Percentiles rank a stretch among this genome's conserved stretches.
Evolutionary conservation across 2,329 filamentous ascomycete species (phyloP).

Genomic region (Fusarium virguliforme): DNA sequence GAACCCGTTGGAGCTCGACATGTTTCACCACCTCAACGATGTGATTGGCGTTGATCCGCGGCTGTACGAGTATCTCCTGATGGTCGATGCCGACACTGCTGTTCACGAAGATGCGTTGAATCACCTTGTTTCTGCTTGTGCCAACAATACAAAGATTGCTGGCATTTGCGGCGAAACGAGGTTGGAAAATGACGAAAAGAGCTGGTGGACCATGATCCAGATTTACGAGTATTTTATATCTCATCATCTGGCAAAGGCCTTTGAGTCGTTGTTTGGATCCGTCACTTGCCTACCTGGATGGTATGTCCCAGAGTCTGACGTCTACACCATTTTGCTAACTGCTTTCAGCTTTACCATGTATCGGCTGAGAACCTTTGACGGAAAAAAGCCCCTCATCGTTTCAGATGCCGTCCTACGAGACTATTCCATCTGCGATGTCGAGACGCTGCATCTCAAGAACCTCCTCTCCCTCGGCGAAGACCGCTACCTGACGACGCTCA

Average conservation of each 20-base stretch:
- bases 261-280: slow-evolving; percentile 96
- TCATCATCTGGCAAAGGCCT: slow-evolving; percentile 95
- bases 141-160: slow-evolving; percentile 94
- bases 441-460: slow-evolving; percentile 98
- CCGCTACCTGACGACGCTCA: slow-evolving; percentile 95
- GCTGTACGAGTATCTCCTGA: slow-evolving; percentile 95
- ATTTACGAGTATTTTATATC: slow-evolving; percentile 99
- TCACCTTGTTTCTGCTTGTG: slow-evolving; percentile 90
- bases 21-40: slow-evolving; percentile 99
- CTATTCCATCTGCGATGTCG: slow-evolving; percentile 90
- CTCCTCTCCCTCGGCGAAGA: slow-evolving; percentile 94
- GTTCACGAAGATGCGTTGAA: slow-evolving; percentile 94
- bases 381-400: slow-evolving; percentile 94
- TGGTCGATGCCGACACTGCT: slow-evolving; percentile 98
- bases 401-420: slow-evolving; percentile 89
- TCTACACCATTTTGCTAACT: slow-evolving; percentile 16
- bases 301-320: slow-evolving; percentile 70
- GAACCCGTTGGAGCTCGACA: slow-evolving; percentile 96
- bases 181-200: slow-evolving; percentile 93
- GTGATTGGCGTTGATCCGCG: slow-evolving; percentile 98
- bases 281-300: slow-evolving; percentile 99
- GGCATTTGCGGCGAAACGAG: slow-evolving; percentile 98
- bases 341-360: slow-evolving; percentile 96
- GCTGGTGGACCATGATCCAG: slow-evolving; percentile 99
- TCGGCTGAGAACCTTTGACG: slow-evolving; percentile 92